Evolutionary conservation across 805 yeast genomes (phyloP).

Genomic region (Metschnikowia cubensis): DNA sequence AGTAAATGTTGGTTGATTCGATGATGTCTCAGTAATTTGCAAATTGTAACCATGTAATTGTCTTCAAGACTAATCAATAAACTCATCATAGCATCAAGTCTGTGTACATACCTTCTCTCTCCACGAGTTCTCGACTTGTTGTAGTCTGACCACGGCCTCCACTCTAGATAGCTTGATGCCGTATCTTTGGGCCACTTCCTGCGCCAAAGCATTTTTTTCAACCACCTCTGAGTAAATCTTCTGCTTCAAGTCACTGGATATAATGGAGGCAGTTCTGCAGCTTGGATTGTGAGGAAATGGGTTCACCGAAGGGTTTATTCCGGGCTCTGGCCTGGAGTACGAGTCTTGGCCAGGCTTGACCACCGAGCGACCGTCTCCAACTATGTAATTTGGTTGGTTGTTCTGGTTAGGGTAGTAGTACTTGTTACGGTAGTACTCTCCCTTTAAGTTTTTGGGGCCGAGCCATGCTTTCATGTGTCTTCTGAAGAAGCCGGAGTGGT

Average conservation of each 20-base stretch:
- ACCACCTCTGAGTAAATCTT: slow-evolving; percentile 55
- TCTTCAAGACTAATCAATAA: slow-evolving; percentile 79
- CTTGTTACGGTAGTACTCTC: slow-evolving; percentile 74
- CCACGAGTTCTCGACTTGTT: slow-evolving; percentile 62
- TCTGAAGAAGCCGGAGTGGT: slow-evolving; percentile 51
- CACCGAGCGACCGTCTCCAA: slow-evolving; percentile 44
- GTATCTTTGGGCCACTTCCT: slow-evolving; percentile 71
- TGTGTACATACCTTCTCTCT: slow-evolving; percentile 52
- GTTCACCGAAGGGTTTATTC: slow-evolving; percentile 38
- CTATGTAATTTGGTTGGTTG: slow-evolving; percentile 70
- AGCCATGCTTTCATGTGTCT: slow-evolving; percentile 67
- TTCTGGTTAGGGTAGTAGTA: slow-evolving; percentile 64
- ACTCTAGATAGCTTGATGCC: slow-evolving; percentile 82
- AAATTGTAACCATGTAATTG: slow-evolving; percentile 51
- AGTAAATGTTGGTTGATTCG: slow-evolving; percentile 22
- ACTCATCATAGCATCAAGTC: slow-evolving; percentile 41
- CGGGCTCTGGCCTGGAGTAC: slow-evolving; percentile 10
- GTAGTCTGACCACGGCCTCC: slow-evolving; percentile 78
- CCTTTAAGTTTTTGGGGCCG: slow-evolving; percentile 81
- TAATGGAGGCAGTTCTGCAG: slow-evolving; percentile 61
- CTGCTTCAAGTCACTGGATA: slow-evolving; percentile 56
- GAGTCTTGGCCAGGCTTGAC: slow-evolving; percentile 23
- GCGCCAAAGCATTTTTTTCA: slow-evolving; percentile 52
- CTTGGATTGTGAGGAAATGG: slow-evolving; percentile 80
- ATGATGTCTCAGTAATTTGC: slow-evolving; percentile 18